Percentiles rank a stretch among this genome's conserved stretches.
These are phyloP conservation scores for Rhinocladiella similis DNA, from an alignment of 2,329 filamentous ascomycete species.

Conservation along the genomic window DNA sequence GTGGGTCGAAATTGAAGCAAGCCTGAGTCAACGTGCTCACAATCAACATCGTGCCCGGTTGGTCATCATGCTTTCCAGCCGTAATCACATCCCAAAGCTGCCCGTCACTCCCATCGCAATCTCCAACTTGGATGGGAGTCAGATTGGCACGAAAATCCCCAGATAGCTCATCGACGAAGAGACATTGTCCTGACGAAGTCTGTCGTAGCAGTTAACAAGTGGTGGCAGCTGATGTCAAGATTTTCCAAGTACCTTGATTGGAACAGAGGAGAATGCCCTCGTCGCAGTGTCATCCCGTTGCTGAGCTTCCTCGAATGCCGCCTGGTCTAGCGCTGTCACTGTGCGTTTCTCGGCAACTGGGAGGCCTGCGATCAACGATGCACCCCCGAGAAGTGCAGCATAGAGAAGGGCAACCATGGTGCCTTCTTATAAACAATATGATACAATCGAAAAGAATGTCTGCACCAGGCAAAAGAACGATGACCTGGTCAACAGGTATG, in stretches of 20 bases:
- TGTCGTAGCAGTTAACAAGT: conserved; percentile 15
- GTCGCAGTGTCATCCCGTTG: conserved; percentile 49
- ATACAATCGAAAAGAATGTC: conserved; percentile 3
- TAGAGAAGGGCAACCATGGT: conserved; percentile 13
- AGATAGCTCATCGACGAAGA: conserved; percentile 54
- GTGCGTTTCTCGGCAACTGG: conserved; percentile 36
- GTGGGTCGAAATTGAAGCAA: conserved; percentile 59
- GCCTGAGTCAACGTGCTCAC: conserved; percentile 60
- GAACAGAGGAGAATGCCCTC: conserved; percentile 47
- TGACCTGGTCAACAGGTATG: conserved; percentile 19
- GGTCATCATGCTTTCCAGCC: conserved; percentile 54
- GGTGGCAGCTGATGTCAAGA: neutral
- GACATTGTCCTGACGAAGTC: conserved; percentile 52
- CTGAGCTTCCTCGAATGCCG: conserved; percentile 53
- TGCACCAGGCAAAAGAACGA: conserved; percentile 18
- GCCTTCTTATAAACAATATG: neutral
- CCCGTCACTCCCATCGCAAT: conserved; percentile 47
- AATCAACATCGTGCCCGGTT: conserved; percentile 49
- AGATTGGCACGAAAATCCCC: conserved; percentile 58
- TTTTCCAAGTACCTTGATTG: conserved; percentile 41
- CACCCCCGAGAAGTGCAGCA: conserved; percentile 7
- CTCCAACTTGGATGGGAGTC: conserved; percentile 50
- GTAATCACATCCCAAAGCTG: conserved; percentile 56
- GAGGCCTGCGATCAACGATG: conserved; percentile 8
- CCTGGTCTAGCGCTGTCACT: conserved; percentile 51